A percentile compares a stretch with the other conserved stretches of the same genome.
Conservation (phyloP, 75 land plant species). For the Gnetum montanum region DNA sequence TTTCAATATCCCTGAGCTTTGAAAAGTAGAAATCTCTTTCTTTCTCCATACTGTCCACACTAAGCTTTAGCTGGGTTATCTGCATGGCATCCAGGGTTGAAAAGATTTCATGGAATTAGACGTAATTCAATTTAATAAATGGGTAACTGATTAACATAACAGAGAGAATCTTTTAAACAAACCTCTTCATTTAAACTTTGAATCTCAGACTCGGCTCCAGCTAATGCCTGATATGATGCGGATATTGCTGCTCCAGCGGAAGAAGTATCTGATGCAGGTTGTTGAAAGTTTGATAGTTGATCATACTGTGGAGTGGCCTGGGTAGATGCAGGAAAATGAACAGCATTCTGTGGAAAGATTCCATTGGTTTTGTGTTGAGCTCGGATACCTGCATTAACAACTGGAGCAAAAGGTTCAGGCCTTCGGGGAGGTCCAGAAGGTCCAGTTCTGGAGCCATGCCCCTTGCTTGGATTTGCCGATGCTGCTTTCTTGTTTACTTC, state of each 20-base stretch:
- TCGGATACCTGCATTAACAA: not conserved
- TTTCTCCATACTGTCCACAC: slow-evolving; percentile 71
- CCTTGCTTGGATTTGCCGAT: slow-evolving; percentile 18
- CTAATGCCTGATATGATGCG: no score
- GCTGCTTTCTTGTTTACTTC: slow-evolving; percentile 40
- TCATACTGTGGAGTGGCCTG: no score
- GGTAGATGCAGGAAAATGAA: not conserved
- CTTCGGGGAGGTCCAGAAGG: slow-evolving; percentile 15
- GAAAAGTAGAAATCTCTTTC: slow-evolving; percentile 91
- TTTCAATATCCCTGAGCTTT: slow-evolving; percentile 82
- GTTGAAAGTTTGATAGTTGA: no score
- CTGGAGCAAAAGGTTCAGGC: slow-evolving; percentile 17
- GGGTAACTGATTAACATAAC: not conserved
- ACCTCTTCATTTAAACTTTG: slow-evolving; percentile 9
- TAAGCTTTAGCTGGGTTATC: slow-evolving; percentile 60
- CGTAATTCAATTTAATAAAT: no score
- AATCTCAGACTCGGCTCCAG: not conserved
- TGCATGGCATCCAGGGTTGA: slow-evolving; percentile 11
- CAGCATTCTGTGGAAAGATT: not conserved
- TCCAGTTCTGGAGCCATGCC: slow-evolving; percentile 23
- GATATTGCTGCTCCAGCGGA: not conserved
- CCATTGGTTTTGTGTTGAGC: not conserved
- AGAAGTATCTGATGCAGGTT: not conserved
- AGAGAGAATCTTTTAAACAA: not conserved
- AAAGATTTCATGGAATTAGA: not conserved